Percentiles rank a stretch among this genome's conserved stretches.
Evolutionary conservation across 306 rosid species (phyloP).

Genomic region (Vigna angularis): DNA sequence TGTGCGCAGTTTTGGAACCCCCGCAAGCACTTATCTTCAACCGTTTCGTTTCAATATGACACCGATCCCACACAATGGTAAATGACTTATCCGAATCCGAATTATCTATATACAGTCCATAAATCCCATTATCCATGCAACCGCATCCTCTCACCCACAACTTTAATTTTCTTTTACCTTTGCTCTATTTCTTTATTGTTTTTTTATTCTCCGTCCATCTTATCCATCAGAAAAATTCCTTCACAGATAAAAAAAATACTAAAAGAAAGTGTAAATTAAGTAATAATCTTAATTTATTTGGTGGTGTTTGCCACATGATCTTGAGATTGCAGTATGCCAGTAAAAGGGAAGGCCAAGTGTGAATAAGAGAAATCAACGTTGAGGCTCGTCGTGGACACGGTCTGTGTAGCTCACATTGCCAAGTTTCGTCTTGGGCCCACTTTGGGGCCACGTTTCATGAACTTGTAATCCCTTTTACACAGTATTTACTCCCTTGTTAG

Average conservation of each 20-base stretch:
- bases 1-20: constrained; percentile 48
- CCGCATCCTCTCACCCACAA: constrained; percentile 39
- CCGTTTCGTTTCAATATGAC: constrained; percentile 46
- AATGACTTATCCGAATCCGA: constrained; percentile 21
- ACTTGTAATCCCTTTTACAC: not conserved
- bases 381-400: constrained; percentile 69
- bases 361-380: constrained; percentile 55
- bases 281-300: constrained; percentile 15
- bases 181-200: not conserved
- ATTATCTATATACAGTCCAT: not conserved
- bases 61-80: constrained; percentile 45
- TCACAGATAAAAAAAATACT: not conserved
- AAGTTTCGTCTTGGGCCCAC: constrained; percentile 60
- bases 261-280: not conserved
- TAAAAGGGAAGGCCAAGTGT: constrained; percentile 69
- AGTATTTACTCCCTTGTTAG: constrained; percentile 12
- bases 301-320: constrained; percentile 60
- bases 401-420: constrained; percentile 59
- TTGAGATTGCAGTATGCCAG: constrained; percentile 48
- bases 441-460: constrained; percentile 74
- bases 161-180: constrained; percentile 22
- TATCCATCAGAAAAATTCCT: constrained; percentile 34
- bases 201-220: constrained; percentile 3
- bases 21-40: constrained; percentile 58
- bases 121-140: constrained; percentile 38